phyloP scores from a whole-genome alignment of 257 asterid genomes.

The Anisodus acutangulus region DNA sequence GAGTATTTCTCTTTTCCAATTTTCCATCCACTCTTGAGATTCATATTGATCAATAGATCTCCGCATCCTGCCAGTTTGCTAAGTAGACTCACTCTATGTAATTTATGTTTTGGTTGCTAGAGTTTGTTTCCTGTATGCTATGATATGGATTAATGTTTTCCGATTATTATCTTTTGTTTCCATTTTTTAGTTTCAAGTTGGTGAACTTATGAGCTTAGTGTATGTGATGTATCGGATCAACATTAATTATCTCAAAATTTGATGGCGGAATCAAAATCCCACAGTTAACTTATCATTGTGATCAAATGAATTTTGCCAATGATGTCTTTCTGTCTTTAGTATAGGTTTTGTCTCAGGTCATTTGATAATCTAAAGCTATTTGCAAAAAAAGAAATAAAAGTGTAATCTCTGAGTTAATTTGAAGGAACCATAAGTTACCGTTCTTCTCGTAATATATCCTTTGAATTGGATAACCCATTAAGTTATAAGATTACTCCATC shows the following conservation, averaged over 20 bases:
- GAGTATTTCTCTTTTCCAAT: neutral
- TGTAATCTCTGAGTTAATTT: neutral
- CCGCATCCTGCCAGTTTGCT: too few relatives aligned
- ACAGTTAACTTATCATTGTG: neutral
- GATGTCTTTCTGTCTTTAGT: conserved; percentile 19
- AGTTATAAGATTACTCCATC: neutral
- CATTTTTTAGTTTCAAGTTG: neutral
- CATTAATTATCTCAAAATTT: neutral
- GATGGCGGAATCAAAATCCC: neutral
- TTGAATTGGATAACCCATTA: neutral
- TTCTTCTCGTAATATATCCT: neutral
- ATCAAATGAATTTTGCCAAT: neutral
- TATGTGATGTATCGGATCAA: neutral
- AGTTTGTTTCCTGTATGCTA: neutral
- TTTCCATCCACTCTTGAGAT: too few relatives aligned
- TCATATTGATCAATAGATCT: too few relatives aligned
- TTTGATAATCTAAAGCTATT: conserved; percentile 15
- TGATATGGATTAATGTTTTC: neutral
- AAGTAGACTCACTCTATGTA: neutral
- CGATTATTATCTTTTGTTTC: neutral
- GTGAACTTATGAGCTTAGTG: neutral
- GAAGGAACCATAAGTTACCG: neutral
- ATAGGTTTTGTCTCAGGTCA: neutral
- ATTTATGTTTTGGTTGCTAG: neutral
- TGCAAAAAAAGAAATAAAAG: neutral